Base-by-base conservation (phyloP, 192 early-diverging fungal species). In the Entomortierella beljakovae region DNA sequence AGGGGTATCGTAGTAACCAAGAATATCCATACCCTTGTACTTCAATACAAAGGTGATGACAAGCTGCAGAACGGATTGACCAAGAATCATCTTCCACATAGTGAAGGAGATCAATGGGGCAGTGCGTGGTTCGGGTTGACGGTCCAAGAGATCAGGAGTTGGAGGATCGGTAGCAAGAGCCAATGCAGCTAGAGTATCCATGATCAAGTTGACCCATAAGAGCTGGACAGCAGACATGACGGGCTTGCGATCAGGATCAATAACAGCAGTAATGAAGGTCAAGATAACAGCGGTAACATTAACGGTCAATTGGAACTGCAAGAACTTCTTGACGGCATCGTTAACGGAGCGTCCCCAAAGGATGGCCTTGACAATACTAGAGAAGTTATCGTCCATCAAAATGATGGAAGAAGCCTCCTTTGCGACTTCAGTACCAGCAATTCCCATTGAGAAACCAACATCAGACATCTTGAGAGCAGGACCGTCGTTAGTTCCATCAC, bases 271-370 rank as follows among this genome's bases (percentile, higher is more conserved):
- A 29, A 95, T 82, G 70, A 95, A 92, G 2, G 94, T 90, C 64
- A 95, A 80, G 9, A 92, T 60, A 22, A 95, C 94, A 26, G 94
- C 94, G 7, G 94, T 93, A 59, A 98, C 85, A 79, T 99, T 99
- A 77, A 99, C 98, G 3, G 98, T 97, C 23, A 99, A 80, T 82
- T 99, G 97, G 90, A 99, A 99, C 85, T 98, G 94, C 75, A 99
- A 76, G 75, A 99, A 99, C 87, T 98, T 99, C 68, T 94, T 94
- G 64, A 99, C 95, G 2, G 95, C 86, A 81, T 99, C 98, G 76
- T 96, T 98, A 29, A 99, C 97, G 55, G 88, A 84, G n/a, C 96
- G 91, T 35, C 98, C 98, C 98, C 98, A 99, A 82, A 98, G 87
- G 58, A 96, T 92, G 40, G 98, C 96, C 64, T 96, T 97, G 81